phyloP scores from a whole-genome alignment of 2,329 filamentous ascomycete species.

The Trichothecium roseum region DNA sequence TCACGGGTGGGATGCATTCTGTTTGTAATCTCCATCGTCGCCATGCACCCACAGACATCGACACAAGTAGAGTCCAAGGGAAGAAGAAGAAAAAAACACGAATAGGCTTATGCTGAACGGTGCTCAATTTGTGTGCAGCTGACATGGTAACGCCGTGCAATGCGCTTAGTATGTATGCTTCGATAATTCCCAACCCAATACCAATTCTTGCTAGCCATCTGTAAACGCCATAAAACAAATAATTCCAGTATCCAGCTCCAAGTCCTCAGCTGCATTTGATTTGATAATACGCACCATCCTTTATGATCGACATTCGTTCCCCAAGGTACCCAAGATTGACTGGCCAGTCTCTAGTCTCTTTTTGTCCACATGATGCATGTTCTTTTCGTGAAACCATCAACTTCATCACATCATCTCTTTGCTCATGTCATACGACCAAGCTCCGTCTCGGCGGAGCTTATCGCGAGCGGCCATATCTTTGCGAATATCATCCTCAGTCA shows the following conservation, averaged over 20 bases:
- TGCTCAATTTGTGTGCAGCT: too few species aligned
- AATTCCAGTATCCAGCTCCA: neutral
- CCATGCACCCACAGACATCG: too few species aligned
- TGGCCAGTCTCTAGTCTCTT: too few species aligned
- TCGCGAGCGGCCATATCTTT: constrained; percentile 73
- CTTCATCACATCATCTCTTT: constrained; percentile 30
- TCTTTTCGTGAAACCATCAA: neutral
- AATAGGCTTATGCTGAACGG: neutral
- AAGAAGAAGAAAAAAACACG: too few species aligned
- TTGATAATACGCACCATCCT: neutral
- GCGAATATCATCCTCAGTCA: constrained; percentile 81
- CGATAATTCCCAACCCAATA: too few species aligned
- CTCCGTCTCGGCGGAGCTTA: constrained; percentile 69
- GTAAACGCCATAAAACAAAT: neutral
- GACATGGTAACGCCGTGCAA: too few species aligned
- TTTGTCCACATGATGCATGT: neutral
- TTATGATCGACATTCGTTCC: neutral
- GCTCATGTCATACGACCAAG: constrained; percentile 64
- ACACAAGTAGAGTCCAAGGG: too few species aligned
- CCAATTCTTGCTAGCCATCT: too few species aligned
- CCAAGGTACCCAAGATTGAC: too few species aligned
- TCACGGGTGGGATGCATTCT: too few species aligned
- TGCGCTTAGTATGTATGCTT: too few species aligned
- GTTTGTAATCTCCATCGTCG: too few species aligned
- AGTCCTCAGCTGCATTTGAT: neutral